Percentiles rank a stretch among this genome's conserved stretches.
These are phyloP conservation scores for Pichia pseudocactophila DNA, from an alignment of 805 yeast species.

Conservation along the genomic window DNA sequence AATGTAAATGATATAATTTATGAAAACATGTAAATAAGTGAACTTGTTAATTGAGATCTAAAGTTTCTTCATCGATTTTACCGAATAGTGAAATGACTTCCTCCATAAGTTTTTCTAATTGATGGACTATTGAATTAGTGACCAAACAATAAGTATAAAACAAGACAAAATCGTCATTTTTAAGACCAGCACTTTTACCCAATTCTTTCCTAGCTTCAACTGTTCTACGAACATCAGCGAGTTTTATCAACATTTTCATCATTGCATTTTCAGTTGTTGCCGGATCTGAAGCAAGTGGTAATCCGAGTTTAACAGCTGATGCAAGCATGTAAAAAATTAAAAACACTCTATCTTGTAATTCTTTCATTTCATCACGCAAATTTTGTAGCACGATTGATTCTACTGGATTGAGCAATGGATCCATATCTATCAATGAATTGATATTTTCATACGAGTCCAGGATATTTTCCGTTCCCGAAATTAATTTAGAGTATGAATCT, in stretches of 20 bases:
- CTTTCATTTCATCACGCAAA: conserved; percentile 50
- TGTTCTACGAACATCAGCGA: conserved; percentile 46
- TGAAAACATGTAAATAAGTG: conserved; percentile 1
- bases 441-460: conserved; percentile 71
- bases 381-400: conserved; percentile 50
- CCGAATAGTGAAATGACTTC: conserved; percentile 56
- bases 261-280: conserved; percentile 72
- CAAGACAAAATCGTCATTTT: conserved; percentile 68
- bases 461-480: conserved; percentile 51
- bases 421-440: conserved; percentile 57
- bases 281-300: conserved; percentile 69
- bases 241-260: conserved; percentile 56
- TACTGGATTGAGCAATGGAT: conserved; percentile 40
- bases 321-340: conserved; percentile 72
- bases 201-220: conserved; percentile 17
- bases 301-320: conserved; percentile 63
- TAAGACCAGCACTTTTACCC: conserved; percentile 26
- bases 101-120: conserved; percentile 48
- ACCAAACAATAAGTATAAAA: conserved; percentile 70
- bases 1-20: no score
- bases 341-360: conserved; percentile 64
- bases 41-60: conserved; percentile 29
- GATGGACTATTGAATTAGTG: conserved; percentile 56
- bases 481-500: conserved; percentile 39
- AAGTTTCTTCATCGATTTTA: conserved; percentile 51